Conservation (phyloP, 768 basidiomycete genomes). For the Tylopilus rubrobrunneus region DNA sequence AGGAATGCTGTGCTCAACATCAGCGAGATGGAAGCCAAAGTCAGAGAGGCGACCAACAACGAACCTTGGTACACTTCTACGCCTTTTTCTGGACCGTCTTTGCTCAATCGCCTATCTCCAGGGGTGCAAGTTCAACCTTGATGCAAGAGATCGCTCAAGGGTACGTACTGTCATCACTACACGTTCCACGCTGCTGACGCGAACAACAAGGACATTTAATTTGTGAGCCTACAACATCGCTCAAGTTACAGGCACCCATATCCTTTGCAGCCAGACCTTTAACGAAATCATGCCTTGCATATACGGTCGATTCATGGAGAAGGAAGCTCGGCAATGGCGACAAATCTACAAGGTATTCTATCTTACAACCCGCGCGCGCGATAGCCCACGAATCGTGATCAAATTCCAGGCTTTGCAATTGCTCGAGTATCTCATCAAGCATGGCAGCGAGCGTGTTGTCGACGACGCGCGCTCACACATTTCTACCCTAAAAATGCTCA, state of each 20-base stretch:
- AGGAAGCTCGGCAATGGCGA: constrained; percentile 97
- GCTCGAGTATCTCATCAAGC: constrained; percentile 93
- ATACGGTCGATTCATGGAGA: constrained; percentile 94
- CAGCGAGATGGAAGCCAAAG: constrained; percentile 96
- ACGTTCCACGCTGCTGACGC: constrained; percentile 13
- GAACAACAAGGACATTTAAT: constrained; percentile 80
- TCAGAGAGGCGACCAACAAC: constrained; percentile 94
- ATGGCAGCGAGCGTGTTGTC: constrained; percentile 95
- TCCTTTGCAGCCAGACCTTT: constrained; percentile 76
- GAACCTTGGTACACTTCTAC: constrained; percentile 84
- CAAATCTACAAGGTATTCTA: constrained; percentile 92
- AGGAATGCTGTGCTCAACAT: constrained; percentile 96
- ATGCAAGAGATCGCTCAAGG: constrained; percentile 99
- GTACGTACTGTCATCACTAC: constrained; percentile 42
- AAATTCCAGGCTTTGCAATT: constrained; percentile 74
- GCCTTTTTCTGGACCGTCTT: not conserved
- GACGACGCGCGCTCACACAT: constrained; percentile 96
- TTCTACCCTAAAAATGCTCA: constrained; percentile 93
- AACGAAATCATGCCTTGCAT: constrained; percentile 99
- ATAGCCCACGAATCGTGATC: not conserved
- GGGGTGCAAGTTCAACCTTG: constrained; percentile 96
- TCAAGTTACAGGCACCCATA: constrained; percentile 4
- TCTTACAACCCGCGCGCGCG: not conserved
- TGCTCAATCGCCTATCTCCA: constrained; percentile 30
- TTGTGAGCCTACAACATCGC: constrained; percentile 59